A percentile compares a stretch with the other conserved stretches of the same genome.
Conservation (phyloP, 768 basidiomycete genomes). For the Mrakia gelida region DNA sequence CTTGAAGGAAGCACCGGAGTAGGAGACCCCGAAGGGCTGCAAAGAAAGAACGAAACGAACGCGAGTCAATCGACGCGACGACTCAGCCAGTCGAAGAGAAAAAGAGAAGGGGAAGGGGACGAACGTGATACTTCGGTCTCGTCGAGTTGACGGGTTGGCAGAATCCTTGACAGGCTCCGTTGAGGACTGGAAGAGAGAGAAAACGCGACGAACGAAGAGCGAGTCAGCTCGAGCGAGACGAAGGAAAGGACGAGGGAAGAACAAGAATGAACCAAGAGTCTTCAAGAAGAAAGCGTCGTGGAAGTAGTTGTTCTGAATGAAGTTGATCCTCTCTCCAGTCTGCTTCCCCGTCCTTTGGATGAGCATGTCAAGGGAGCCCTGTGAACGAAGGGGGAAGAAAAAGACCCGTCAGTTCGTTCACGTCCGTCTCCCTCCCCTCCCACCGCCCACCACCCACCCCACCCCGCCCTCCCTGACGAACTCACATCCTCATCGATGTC, state of each 20-base stretch:
- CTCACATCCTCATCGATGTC: conserved; percentile 95
- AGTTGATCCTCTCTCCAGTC: conserved; percentile 52
- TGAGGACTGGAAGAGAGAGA: conserved; percentile 58
- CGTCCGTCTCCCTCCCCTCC: background rate
- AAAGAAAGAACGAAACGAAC: background rate
- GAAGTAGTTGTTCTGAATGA: conserved; percentile 96
- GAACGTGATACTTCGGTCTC: conserved; percentile 63
- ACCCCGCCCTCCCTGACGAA: conserved; percentile 28
- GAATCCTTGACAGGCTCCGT: conserved; percentile 82
- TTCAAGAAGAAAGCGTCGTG: conserved; percentile 99
- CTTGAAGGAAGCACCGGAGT: conserved; percentile 92
- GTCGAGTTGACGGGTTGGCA: conserved; percentile 57
- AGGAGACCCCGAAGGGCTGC: conserved; percentile 89
- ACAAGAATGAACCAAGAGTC: conserved; percentile 62
- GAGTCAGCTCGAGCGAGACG: background rate
- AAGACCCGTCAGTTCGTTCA: background rate
- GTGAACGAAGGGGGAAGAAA: too few species aligned
- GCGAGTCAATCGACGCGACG: background rate
- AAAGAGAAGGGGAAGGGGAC: background rate
- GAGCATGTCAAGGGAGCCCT: conserved; percentile 91
- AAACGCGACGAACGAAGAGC: background rate
- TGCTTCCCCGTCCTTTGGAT: conserved; percentile 74
- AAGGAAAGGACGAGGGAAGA: conserved; percentile 37
- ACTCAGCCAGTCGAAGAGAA: background rate
- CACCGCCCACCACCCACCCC: too few species aligned